A percentile compares a stretch with the other conserved stretches of the same genome.
phyloP scores from a whole-genome alignment of 768 basidiomycete genomes.

The Mycena venus region DNA sequence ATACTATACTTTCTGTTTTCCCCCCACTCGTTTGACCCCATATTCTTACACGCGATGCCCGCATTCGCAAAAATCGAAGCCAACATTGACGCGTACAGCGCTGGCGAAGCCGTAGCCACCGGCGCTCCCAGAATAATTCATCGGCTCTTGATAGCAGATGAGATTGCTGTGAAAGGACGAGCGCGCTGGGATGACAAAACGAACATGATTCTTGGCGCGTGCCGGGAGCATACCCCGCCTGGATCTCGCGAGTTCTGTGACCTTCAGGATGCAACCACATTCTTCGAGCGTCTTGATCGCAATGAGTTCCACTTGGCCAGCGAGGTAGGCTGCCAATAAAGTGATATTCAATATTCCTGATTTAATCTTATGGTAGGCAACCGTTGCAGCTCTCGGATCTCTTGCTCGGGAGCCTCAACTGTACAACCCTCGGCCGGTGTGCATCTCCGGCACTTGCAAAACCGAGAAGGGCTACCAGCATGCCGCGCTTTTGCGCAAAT shows the following conservation, averaged over 20 bases:
- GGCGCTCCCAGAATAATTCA: background rate
- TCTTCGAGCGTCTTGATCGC: background rate
- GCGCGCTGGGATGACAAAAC: constrained; percentile 14
- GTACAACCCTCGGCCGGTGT: background rate
- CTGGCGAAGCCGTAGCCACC: background rate
- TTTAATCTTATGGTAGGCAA: background rate
- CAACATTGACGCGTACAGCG: constrained; percentile 16
- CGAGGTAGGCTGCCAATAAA: background rate
- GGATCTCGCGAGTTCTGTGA: background rate
- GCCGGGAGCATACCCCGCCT: background rate
- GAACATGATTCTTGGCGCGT: too few relatives aligned
- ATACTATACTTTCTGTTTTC: too few relatives aligned
- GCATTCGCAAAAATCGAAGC: background rate
- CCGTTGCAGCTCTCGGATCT: background rate
- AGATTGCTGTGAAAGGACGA: constrained; percentile 19
- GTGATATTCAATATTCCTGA: background rate
- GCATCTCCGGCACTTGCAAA: constrained; percentile 6
- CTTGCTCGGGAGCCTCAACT: background rate
- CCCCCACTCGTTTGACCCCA: too few relatives aligned
- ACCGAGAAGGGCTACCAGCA: background rate
- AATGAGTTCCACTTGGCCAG: background rate
- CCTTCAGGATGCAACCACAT: background rate
- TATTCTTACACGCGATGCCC: too few relatives aligned
- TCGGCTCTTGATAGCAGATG: constrained; percentile 37
- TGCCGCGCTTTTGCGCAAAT: background rate